phyloP scores from a whole-genome alignment of 768 basidiomycete species.

The Russula ochroleuca region DNA sequence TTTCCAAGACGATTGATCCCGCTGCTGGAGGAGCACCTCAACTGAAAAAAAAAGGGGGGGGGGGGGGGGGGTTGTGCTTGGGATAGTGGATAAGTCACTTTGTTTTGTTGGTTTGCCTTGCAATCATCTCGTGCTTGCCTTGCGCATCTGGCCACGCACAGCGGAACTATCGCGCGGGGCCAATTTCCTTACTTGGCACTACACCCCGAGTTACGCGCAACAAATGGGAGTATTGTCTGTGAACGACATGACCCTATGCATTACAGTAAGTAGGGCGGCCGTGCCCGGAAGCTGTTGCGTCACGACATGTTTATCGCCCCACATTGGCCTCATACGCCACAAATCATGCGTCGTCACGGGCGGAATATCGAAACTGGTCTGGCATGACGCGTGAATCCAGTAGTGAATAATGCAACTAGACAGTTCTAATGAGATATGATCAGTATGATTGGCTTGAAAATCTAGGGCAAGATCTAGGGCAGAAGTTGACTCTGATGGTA shows the following conservation, averaged over 20 bases:
- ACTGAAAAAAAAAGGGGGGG: background rate
- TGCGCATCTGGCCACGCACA: background rate
- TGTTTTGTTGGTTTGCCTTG: background rate
- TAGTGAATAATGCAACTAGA: no score
- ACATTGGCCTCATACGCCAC: background rate
- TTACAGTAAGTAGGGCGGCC: background rate
- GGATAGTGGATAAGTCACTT: background rate
- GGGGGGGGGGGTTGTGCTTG: background rate
- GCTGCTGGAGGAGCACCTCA: constrained; percentile 20
- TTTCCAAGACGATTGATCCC: constrained; percentile 17
- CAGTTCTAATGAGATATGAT: background rate
- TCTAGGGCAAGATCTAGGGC: no score
- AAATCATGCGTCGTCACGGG: background rate
- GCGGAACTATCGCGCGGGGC: background rate
- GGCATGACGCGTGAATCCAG: no score
- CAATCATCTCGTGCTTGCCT: background rate
- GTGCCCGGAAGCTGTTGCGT: background rate
- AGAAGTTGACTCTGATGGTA: no score
- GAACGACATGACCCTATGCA: background rate
- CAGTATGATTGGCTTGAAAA: no score
- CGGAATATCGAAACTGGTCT: background rate
- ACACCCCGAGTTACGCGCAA: background rate
- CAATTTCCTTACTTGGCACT: background rate
- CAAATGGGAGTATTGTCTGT: background rate
- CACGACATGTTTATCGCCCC: background rate